These are phyloP conservation scores for Lodderomyces metapsilosis DNA, from an alignment of 1,139 yeast species.

Conservation along the genomic window DNA sequence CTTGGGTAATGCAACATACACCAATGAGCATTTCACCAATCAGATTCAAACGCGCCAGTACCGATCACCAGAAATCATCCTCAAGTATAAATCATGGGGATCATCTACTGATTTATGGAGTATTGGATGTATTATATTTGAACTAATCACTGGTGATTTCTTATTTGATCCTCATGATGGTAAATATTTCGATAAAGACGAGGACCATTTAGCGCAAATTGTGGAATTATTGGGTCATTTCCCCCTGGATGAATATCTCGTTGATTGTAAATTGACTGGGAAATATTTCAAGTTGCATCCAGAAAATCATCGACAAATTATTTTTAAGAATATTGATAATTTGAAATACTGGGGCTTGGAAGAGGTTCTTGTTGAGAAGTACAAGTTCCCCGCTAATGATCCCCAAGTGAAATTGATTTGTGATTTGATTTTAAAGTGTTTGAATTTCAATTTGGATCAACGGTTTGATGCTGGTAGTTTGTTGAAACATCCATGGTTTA, in stretches of 20 bases:
- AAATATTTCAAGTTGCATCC: slow-evolving; percentile 48
- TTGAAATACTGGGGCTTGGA: slow-evolving; percentile 69
- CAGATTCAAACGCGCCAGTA: slow-evolving; percentile 88
- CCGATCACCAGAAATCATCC: slow-evolving; percentile 74
- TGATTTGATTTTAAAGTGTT: slow-evolving; percentile 41
- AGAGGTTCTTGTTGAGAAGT: slow-evolving; percentile 64
- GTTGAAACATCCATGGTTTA: slow-evolving; percentile 43
- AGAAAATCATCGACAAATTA: slow-evolving; percentile 30
- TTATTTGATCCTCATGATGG: slow-evolving; percentile 68
- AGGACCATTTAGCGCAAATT: slow-evolving; percentile 83
- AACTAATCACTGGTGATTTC: slow-evolving; percentile 80
- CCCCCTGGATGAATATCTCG: slow-evolving; percentile 49
- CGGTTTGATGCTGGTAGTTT: slow-evolving; percentile 42
- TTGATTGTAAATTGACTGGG: slow-evolving; percentile 50
- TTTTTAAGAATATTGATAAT: slow-evolving; percentile 56
- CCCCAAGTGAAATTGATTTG: slow-evolving; percentile 28
- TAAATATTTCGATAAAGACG: slow-evolving; percentile 61
- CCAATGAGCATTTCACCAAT: slow-evolving; percentile 69
- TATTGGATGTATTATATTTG: slow-evolving; percentile 77
- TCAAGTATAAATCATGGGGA: slow-evolving; percentile 74
- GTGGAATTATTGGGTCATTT: slow-evolving; percentile 62
- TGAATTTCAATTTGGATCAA: slow-evolving; percentile 31
- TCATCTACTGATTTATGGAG: slow-evolving; percentile 85
- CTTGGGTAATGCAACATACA: slow-evolving; percentile 83
- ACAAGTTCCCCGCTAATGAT: slow-evolving; percentile 36